Evolutionary conservation across 495 filamentous ascomycete genomes (phyloP).

Genomic region (Lasiosphaeria miniovina): DNA sequence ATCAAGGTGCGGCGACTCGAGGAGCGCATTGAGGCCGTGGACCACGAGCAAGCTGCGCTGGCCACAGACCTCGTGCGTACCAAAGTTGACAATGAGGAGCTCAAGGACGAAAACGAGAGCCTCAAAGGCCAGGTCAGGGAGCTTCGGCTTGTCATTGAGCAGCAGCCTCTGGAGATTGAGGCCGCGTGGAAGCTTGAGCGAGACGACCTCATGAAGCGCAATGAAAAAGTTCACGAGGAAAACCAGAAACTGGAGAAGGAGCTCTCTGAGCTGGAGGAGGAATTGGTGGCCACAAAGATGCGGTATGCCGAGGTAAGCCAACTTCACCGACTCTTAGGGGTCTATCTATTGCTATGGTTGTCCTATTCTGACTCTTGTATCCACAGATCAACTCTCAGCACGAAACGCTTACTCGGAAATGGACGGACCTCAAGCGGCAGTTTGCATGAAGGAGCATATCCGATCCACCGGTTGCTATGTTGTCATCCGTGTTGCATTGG

Average conservation of each 20-base stretch:
- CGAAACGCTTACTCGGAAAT: conserved; percentile 73
- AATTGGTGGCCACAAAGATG: conserved; percentile 93
- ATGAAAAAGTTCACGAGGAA: conserved; percentile 91
- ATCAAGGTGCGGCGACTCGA: conserved; percentile 77
- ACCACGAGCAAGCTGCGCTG: conserved; percentile 88
- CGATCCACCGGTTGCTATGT: neutral
- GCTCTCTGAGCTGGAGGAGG: conserved; percentile 91
- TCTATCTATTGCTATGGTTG: neutral
- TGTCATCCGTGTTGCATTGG: neutral
- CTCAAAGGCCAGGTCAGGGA: conserved; percentile 78
- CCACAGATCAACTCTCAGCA: conserved; percentile 66
- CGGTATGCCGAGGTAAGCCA: conserved; percentile 80
- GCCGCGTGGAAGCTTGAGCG: conserved; percentile 77
- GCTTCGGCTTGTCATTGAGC: conserved; percentile 78
- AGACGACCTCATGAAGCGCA: conserved; percentile 87
- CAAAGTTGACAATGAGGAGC: conserved; percentile 89
- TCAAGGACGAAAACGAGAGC: conserved; percentile 84
- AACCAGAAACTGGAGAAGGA: conserved; percentile 86
- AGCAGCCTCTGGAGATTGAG: conserved; percentile 88
- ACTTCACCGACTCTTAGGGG: neutral
- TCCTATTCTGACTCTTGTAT: conserved; percentile 20
- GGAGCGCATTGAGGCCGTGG: conserved; percentile 82
- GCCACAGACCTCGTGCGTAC: conserved; percentile 85
- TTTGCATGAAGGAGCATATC: conserved; percentile 19
- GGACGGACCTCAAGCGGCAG: conserved; percentile 72